A percentile compares a stretch with the other conserved stretches of the same genome.
Conservation (phyloP, 2,329 filamentous ascomycete species). For the Sclerotinia subarctica region DNA sequence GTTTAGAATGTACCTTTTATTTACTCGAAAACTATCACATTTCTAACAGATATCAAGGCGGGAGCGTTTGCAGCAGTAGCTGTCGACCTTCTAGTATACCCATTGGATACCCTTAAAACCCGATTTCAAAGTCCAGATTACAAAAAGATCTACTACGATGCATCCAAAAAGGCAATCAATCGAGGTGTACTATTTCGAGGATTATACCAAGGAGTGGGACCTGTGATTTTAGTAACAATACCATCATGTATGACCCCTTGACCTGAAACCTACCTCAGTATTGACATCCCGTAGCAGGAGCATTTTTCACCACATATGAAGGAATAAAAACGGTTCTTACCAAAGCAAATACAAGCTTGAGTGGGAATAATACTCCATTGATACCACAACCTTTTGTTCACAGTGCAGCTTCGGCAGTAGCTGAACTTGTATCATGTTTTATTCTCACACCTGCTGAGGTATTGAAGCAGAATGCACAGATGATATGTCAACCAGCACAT, state of each 20-base stretch:
- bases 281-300: constrained; percentile 56
- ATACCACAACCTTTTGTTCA: constrained; percentile 71
- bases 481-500: constrained; percentile 51
- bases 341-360: constrained; percentile 45
- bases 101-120: constrained; percentile 86
- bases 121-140: constrained; percentile 78
- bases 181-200: constrained; percentile 62
- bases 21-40: neutral
- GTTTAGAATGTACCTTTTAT: neutral
- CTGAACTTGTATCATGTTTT: constrained; percentile 80
- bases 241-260: constrained; percentile 61
- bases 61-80: constrained; percentile 82
- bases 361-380: constrained; percentile 56
- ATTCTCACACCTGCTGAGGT: constrained; percentile 88
- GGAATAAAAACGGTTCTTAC: constrained; percentile 64
- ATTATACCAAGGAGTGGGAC: constrained; percentile 76
- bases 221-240: constrained; percentile 77
- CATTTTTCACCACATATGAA: constrained; percentile 91
- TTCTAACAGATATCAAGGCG: constrained; percentile 51
- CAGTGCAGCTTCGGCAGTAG: constrained; percentile 68
- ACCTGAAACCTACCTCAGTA: neutral
- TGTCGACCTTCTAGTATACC: constrained; percentile 74
- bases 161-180: constrained; percentile 51
- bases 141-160: constrained; percentile 60
- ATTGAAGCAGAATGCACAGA: constrained; percentile 91